Evolutionary conservation across 768 basidiomycete species (phyloP).

Genomic region (Leccinum boreale): DNA sequence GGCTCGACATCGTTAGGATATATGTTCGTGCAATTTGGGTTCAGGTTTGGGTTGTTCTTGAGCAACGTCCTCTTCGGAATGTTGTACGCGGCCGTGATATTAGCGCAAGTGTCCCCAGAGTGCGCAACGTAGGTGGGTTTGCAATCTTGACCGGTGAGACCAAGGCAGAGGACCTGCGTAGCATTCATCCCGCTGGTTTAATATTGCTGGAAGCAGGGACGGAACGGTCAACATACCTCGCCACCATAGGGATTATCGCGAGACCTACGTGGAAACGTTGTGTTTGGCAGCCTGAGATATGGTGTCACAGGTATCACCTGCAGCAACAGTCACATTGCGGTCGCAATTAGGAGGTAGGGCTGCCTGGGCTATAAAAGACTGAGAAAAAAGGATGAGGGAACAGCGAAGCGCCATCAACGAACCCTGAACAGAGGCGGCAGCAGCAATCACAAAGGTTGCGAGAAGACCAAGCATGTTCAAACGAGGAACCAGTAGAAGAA

Average conservation of each 20-base stretch:
- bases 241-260: constrained; percentile 46
- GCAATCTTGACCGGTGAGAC: constrained; percentile 56
- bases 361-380: constrained; percentile 42
- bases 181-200: not conserved
- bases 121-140: constrained; percentile 44
- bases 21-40: constrained; percentile 50
- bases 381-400: not conserved
- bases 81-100: constrained; percentile 38
- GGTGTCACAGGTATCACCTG: constrained; percentile 59
- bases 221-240: constrained; percentile 33
- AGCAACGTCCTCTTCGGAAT: constrained; percentile 46
- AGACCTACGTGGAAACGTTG: constrained; percentile 59
- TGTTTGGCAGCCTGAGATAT: constrained; percentile 63
- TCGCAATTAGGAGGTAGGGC: constrained; percentile 44
- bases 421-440: constrained; percentile 15
- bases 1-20: constrained; percentile 53
- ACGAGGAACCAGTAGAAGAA: not conserved
- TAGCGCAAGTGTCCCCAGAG: constrained; percentile 48
- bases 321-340: constrained; percentile 56
- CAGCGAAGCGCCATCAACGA: not conserved
- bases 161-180: constrained; percentile 52
- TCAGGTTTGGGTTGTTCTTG: constrained; percentile 65
- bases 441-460: constrained; percentile 14
- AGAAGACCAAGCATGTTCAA: constrained; percentile 20
- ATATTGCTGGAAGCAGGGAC: not conserved